phyloP scores from a whole-genome alignment of 2,329 filamentous ascomycete genomes.

The Teratosphaeria destructans region DNA sequence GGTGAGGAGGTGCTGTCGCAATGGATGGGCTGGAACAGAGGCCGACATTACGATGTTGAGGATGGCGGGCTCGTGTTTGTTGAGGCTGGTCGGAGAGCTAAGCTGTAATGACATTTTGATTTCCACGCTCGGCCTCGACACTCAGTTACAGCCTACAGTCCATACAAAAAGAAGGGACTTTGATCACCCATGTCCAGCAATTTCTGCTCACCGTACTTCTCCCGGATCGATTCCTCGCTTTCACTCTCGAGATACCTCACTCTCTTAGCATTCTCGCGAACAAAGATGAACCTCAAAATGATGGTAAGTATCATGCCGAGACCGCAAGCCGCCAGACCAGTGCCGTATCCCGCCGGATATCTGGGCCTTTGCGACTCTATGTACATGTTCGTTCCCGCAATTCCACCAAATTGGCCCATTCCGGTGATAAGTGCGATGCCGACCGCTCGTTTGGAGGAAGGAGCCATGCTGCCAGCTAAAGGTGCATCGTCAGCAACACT shows the following conservation, averaged over 20 bases:
- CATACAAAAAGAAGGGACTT: slow-evolving; percentile 44
- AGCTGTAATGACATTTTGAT: slow-evolving; percentile 2
- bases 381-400: slow-evolving; percentile 65
- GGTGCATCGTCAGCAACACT: background rate
- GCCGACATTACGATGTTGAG: slow-evolving; percentile 57
- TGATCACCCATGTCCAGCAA: slow-evolving; percentile 28
- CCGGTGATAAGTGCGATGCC: slow-evolving; percentile 40
- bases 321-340: slow-evolving; percentile 7
- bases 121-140: background rate
- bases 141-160: slow-evolving; percentile 28
- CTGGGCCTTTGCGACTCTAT: slow-evolving; percentile 39
- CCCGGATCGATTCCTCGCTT: slow-evolving; percentile 24
- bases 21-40: slow-evolving; percentile 72
- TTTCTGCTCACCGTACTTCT: slow-evolving; percentile 26
- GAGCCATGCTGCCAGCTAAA: slow-evolving; percentile 41
- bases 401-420: slow-evolving; percentile 38
- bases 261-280: slow-evolving; percentile 42
- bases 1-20: slow-evolving; percentile 57
- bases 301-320: slow-evolving; percentile 17
- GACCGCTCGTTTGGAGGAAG: slow-evolving; percentile 42
- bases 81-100: slow-evolving; percentile 4
- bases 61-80: slow-evolving; percentile 48
- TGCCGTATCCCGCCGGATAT: slow-evolving; percentile 40
- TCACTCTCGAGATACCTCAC: slow-evolving; percentile 29
- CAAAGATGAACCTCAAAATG: slow-evolving; percentile 11